Evolutionary conservation across 176 grass and related monocot species (phyloP).

Genomic region (Rhynchospora breviuscula): DNA sequence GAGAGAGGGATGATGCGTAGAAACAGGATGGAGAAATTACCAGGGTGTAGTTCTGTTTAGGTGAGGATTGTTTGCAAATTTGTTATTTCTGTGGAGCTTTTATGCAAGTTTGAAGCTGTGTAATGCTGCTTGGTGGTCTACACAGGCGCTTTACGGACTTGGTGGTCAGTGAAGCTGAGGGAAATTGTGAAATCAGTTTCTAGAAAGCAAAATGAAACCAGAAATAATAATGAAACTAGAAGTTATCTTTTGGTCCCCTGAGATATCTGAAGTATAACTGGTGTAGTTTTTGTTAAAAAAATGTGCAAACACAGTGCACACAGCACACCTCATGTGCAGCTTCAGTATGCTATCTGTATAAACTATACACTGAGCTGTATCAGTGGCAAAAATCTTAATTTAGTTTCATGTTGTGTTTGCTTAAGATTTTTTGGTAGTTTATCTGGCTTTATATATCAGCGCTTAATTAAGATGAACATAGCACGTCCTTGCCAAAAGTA

Average conservation of each 20-base stretch:
- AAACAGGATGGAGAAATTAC: constrained; percentile 48
- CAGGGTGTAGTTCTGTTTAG: constrained; percentile 59
- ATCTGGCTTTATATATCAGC: not conserved
- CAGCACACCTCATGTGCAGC: not conserved
- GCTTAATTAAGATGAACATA: not conserved
- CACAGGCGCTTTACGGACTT: not conserved
- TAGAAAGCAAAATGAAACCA: not conserved
- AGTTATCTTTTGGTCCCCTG: not conserved
- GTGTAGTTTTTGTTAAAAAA: not conserved
- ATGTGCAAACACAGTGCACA: not conserved
- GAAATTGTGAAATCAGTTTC: not conserved
- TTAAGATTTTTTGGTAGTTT: not conserved
- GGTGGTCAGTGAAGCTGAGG: not conserved
- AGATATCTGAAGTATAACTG: not conserved
- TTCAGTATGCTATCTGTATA: not conserved
- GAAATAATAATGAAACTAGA: not conserved
- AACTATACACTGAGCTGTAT: not conserved
- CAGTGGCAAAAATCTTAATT: not conserved
- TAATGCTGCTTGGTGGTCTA: not conserved
- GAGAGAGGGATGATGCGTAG: constrained; percentile 50
- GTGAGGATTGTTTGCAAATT: constrained; percentile 2
- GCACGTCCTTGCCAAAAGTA: not conserved
- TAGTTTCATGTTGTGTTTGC: not conserved
- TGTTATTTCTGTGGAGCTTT: not conserved
- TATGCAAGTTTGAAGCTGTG: not conserved